These are phyloP conservation scores for Vaccinium myrtillus DNA, from an alignment of 148 eudicot genomes.

Conservation along the genomic window DNA sequence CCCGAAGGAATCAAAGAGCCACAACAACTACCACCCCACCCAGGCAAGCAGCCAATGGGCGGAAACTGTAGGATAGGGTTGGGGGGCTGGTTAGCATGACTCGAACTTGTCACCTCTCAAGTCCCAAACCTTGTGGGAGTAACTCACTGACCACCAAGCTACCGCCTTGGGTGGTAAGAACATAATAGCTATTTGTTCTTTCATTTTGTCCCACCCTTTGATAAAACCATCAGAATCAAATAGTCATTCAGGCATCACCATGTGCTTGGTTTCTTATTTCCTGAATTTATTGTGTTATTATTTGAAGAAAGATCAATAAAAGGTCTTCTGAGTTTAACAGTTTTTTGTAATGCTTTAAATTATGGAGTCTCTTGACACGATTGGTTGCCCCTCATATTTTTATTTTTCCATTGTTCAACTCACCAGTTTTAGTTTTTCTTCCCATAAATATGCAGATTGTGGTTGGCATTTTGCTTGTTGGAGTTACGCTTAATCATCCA, in stretches of 20 bases:
- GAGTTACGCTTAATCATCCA: neutral
- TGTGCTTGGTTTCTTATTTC: neutral
- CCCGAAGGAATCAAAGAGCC: neutral
- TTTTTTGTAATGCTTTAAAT: neutral
- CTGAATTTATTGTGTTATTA: neutral
- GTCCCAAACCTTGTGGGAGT: neutral
- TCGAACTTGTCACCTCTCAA: neutral
- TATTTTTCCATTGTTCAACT: neutral
- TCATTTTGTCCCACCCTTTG: neutral
- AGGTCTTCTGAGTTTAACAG: neutral
- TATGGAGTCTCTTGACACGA: neutral
- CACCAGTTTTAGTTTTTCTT: neutral
- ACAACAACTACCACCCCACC: neutral
- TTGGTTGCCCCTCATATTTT: neutral
- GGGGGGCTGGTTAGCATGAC: neutral
- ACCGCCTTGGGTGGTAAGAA: neutral
- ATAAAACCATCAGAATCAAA: neutral
- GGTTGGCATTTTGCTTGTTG: conserved; percentile 14
- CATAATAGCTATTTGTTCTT: neutral
- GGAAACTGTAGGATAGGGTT: neutral
- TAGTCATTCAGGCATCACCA: neutral
- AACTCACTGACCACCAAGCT: neutral
- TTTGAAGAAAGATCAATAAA: neutral
- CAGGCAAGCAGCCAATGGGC: neutral
- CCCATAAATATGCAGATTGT: neutral